Evolutionary conservation across 768 basidiomycete species (phyloP).

Genomic region (Trichaptum fuscoviolaceum): DNA sequence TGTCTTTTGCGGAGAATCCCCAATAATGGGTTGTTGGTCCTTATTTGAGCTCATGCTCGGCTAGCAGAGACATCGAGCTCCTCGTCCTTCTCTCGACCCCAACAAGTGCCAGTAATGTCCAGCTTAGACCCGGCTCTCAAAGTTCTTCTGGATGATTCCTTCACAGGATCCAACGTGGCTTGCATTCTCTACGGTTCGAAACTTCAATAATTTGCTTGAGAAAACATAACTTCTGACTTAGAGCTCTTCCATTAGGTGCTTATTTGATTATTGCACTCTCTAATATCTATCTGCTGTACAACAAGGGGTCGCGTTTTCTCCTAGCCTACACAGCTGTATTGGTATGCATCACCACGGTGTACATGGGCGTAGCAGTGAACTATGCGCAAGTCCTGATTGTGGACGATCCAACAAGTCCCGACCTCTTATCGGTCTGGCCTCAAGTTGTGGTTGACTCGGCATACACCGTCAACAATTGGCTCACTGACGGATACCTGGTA

Average conservation of each 20-base stretch:
- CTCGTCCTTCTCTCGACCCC: background rate
- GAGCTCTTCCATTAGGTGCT: slow-evolving; percentile 1
- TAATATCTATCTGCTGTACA: slow-evolving; percentile 3
- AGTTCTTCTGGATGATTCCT: background rate
- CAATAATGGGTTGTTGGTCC: background rate
- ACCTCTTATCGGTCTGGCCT: slow-evolving; percentile 6
- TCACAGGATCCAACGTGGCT: background rate
- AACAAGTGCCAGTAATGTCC: background rate
- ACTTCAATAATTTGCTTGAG: background rate
- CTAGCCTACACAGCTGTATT: background rate
- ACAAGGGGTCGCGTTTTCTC: slow-evolving; percentile 1
- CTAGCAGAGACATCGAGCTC: background rate
- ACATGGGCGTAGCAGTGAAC: slow-evolving; percentile 6
- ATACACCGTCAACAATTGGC: slow-evolving; percentile 9
- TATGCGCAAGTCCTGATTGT: slow-evolving; percentile 5
- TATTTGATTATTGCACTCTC: slow-evolving; percentile 5
- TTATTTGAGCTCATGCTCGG: background rate
- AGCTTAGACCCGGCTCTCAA: background rate
- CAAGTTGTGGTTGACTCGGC: slow-evolving; percentile 6
- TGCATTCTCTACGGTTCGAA: background rate
- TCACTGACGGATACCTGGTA: slow-evolving; percentile 9
- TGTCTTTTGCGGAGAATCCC: background rate
- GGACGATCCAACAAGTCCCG: background rate
- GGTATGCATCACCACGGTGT: slow-evolving; percentile 5
- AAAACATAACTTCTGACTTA: background rate